These are phyloP conservation scores for Fomes fomentarius DNA, from an alignment of 1,284 basidiomycete species.

Conservation along the genomic window DNA sequence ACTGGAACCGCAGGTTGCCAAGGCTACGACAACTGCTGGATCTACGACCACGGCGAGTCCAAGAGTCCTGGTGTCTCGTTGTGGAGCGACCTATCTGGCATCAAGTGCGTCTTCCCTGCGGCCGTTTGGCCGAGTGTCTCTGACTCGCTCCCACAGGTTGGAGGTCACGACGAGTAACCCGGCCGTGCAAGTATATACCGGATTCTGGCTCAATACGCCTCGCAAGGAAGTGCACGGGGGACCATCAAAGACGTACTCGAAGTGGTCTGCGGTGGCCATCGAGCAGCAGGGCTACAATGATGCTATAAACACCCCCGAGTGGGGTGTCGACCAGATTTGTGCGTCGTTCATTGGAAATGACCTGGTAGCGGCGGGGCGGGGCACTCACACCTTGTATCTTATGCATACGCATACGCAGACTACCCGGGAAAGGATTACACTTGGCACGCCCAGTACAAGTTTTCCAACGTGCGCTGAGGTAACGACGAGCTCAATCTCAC, in stretches of 20 bases:
- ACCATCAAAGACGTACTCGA: slow-evolving; percentile 44
- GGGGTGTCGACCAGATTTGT: slow-evolving; percentile 57
- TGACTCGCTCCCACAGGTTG: slow-evolving; percentile 37
- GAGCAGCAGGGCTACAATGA: slow-evolving; percentile 60
- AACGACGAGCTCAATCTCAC: too few relatives aligned
- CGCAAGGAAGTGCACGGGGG: slow-evolving; percentile 57
- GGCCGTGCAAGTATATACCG: slow-evolving; percentile 52
- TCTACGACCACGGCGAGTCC: slow-evolving; percentile 42
- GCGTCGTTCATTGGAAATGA: too few relatives aligned
- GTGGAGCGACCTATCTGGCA: slow-evolving; percentile 51
- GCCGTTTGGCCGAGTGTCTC: neutral
- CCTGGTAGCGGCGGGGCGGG: too few relatives aligned
- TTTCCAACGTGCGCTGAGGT: slow-evolving; percentile 36
- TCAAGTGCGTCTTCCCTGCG: slow-evolving; percentile 38
- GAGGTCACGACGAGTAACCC: slow-evolving; percentile 56
- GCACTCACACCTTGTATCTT: too few relatives aligned
- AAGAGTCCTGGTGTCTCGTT: slow-evolving; percentile 33
- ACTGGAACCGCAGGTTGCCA: slow-evolving; percentile 21
- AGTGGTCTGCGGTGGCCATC: slow-evolving; percentile 53
- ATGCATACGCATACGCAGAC: too few relatives aligned
- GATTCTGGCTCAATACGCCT: slow-evolving; percentile 46
- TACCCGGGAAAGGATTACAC: slow-evolving; percentile 43
- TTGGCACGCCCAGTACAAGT: slow-evolving; percentile 49
- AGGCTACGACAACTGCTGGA: slow-evolving; percentile 39
- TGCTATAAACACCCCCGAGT: slow-evolving; percentile 58